These are phyloP conservation scores for Hymenoscyphus salicellus DNA, from an alignment of 2,329 filamentous ascomycete species.

Conservation along the genomic window DNA sequence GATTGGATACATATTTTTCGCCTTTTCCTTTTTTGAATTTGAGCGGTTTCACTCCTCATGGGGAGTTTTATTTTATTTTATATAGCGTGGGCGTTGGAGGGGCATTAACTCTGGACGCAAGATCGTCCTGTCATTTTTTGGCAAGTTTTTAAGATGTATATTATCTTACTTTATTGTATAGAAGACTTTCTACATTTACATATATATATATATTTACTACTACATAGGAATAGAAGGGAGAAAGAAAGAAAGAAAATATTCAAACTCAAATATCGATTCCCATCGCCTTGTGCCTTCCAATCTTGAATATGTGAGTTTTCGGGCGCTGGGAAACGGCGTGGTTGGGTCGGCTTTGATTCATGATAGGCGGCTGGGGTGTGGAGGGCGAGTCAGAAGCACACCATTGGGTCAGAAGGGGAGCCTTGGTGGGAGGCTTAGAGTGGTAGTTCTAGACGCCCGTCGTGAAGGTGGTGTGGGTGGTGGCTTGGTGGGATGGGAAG, in stretches of 20 bases:
- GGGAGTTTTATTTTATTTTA: neutral
- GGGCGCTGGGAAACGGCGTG: too few relatives aligned
- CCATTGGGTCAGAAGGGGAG: too few relatives aligned
- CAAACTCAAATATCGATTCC: neutral
- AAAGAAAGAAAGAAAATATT: neutral
- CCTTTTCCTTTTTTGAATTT: neutral
- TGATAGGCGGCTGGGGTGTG: too few relatives aligned
- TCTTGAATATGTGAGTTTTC: too few relatives aligned
- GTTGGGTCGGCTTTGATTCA: too few relatives aligned
- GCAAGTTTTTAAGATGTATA: neutral
- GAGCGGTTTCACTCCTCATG: neutral
- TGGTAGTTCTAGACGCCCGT: too few relatives aligned
- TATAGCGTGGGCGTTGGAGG: conserved; percentile 1
- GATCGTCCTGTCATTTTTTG: neutral
- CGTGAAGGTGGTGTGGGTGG: too few relatives aligned
- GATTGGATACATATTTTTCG: neutral
- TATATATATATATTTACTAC: neutral
- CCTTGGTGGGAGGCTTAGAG: too few relatives aligned
- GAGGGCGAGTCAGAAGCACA: too few relatives aligned
- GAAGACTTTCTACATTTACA: neutral
- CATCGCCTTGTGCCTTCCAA: too few relatives aligned
- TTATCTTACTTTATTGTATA: conserved; percentile 2
- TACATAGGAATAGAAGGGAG: neutral
- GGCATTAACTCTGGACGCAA: neutral
- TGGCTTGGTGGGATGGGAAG: too few relatives aligned